Conservation (phyloP, 108 stramenopile species). For the Cyclotella kingstonii region DNA sequence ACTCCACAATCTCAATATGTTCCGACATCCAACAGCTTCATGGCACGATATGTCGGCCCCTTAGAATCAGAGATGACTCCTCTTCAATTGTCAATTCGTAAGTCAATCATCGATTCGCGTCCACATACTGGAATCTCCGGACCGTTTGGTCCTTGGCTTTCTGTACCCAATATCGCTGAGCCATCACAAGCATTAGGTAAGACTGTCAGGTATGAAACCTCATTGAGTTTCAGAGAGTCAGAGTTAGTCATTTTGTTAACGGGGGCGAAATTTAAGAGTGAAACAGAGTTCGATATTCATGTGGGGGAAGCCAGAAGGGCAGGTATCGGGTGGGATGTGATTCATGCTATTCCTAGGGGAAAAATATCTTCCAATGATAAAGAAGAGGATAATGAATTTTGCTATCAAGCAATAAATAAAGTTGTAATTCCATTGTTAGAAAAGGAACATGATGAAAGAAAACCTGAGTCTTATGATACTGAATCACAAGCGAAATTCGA, state of each 20-base stretch:
- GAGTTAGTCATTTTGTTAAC: conserved; percentile 78
- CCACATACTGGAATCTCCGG: conserved; percentile 75
- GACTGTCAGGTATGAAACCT: conserved; percentile 67
- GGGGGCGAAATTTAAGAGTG: conserved; percentile 62
- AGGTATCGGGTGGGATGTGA: conserved; percentile 54
- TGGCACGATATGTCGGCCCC: conserved; percentile 68
- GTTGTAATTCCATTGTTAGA: conserved; percentile 51
- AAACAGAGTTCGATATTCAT: conserved; percentile 79
- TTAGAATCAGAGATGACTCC: conserved; percentile 47
- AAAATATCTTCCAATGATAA: conserved; percentile 6
- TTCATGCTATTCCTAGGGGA: conserved; percentile 63
- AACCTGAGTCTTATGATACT: background rate
- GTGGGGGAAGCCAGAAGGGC: conserved; percentile 67
- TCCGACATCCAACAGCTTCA: conserved; percentile 36
- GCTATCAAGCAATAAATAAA: conserved; percentile 40
- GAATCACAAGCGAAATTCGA: background rate
- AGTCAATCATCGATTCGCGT: conserved; percentile 59
- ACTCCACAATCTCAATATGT: conserved; percentile 18
- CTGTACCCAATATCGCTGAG: conserved; percentile 62
- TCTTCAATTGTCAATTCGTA: conserved; percentile 56
- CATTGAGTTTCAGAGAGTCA: conserved; percentile 59
- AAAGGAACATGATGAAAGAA: conserved; percentile 28
- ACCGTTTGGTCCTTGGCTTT: conserved; percentile 86
- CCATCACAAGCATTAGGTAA: conserved; percentile 65
- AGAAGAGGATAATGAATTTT: conserved; percentile 35